phyloP scores from a whole-genome alignment of 1,284 basidiomycete species.

The Ganoderma sinense region DNA sequence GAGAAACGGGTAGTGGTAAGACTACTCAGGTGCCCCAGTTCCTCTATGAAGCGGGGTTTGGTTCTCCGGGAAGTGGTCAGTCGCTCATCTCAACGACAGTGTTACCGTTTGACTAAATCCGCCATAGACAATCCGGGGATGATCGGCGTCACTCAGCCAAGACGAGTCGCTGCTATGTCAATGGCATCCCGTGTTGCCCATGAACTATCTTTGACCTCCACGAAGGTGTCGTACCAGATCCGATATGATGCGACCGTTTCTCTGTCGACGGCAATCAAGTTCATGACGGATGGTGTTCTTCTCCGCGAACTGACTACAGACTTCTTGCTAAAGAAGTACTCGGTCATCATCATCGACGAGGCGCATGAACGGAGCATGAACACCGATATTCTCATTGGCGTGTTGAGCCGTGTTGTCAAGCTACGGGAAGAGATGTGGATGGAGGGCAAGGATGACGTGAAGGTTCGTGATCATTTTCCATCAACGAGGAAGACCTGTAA shows the following conservation, averaged over 20 bases:
- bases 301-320: conserved; percentile 93
- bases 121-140: conserved; percentile 92
- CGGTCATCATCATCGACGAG: conserved; percentile 96
- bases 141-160: conserved; percentile 97
- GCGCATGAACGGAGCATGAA: conserved; percentile 99
- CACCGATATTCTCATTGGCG: conserved; percentile 97
- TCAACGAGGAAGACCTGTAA: background rate
- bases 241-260: conserved; percentile 96
- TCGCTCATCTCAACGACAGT: background rate
- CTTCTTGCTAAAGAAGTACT: conserved; percentile 91
- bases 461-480: conserved; percentile 50
- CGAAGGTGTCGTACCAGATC: conserved; percentile 94
- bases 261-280: conserved; percentile 92
- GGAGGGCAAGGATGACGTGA: conserved; percentile 69
- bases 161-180: conserved; percentile 96
- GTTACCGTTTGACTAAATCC: background rate
- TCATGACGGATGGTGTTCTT: conserved; percentile 99
- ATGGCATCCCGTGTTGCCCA: conserved; percentile 93
- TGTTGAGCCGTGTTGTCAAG: conserved; percentile 91
- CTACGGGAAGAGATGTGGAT: conserved; percentile 91
- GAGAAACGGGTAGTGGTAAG: conserved; percentile 96
- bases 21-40: conserved; percentile 98
- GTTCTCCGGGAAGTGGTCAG: conserved; percentile 80
- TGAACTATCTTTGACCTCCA: conserved; percentile 85
- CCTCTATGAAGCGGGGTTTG: conserved; percentile 95